Base-by-base conservation (phyloP, 176 grass and related monocot genomes). In the Oryza glaberrima region DNA sequence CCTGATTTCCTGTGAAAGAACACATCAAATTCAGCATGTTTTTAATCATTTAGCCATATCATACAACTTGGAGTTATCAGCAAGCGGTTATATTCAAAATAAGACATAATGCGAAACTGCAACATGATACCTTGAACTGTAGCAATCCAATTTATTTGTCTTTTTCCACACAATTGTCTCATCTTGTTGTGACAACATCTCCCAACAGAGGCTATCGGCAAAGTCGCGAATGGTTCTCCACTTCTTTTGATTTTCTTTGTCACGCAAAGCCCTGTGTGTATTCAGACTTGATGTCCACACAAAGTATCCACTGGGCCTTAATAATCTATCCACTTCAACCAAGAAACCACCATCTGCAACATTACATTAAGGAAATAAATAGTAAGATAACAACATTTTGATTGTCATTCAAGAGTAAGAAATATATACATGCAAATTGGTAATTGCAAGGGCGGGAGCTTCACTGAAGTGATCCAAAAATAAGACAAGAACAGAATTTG, bases 81-180 rank as follows among this genome's bases (percentile, higher is more conserved):
- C 61, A 79, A 35, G 69, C 30, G 64, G 16, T 65, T 63, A 41
- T 1, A 77, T 85, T 77, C n/a, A 41, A 76, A 44, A 28, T 5
- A 77, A 30, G 3, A 47, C 36, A 77, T 54, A 43, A 68, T 10
- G 0, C 19, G 75, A 81, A 16, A 20, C 17, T 41, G 60, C 9
- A 56, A 75, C 36, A 46, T 69, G 87, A 69, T 89, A 99, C 96
- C 92, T 92, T 52, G 80, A 91, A 75, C 17, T 90, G 88, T 96
- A 96, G 76, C 94, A 96, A 12, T 96, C 93, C 83, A 26, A 91
- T 85, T 78, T 92, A 75, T 77, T 90, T 54, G 90, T 94, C 69
- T 99, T 99, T 80, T 99, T 99, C 96, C 96, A 99, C 68, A 99
- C 94, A 88, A 91, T 90, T 76, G 96, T 99, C 86, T 99, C 96